Conservation (phyloP, 257 asterid genomes). For the Lithospermum erythrorhizon region DNA sequence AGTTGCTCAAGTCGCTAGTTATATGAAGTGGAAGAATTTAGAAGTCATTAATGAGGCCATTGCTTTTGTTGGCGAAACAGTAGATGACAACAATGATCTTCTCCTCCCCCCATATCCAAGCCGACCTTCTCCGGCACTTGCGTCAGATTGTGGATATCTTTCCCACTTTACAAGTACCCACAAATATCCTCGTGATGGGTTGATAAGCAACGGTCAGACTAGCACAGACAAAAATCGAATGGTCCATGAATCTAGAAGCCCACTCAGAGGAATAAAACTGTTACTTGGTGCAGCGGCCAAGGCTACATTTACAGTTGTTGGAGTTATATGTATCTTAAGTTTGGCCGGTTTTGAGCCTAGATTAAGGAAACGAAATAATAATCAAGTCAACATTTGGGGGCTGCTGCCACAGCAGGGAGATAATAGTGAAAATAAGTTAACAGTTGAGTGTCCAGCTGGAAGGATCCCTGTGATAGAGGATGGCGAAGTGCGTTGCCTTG, state of each 20-base stretch:
- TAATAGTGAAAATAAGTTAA: slow-evolving; percentile 14
- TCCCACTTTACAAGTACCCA: slow-evolving; percentile 27
- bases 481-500: slow-evolving; percentile 70
- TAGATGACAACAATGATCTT: slow-evolving; percentile 63
- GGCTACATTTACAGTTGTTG: slow-evolving; percentile 53
- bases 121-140: slow-evolving; percentile 42
- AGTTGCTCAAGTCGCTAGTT: slow-evolving; percentile 58
- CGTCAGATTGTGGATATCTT: slow-evolving; percentile 37
- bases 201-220: slow-evolving; percentile 5
- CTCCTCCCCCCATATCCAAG: slow-evolving; percentile 96
- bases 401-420: slow-evolving; percentile 25
- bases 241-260: slow-evolving; percentile 20
- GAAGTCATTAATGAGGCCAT: slow-evolving; percentile 80
- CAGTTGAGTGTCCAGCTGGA: slow-evolving; percentile 55
- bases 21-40: slow-evolving; percentile 62
- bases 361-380: slow-evolving; percentile 42
- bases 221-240: slow-evolving; percentile 17
- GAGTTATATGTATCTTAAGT: slow-evolving; percentile 51
- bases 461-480: slow-evolving; percentile 54
- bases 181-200: slow-evolving; percentile 43
- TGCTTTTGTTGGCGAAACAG: slow-evolving; percentile 71
- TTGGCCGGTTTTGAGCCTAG: slow-evolving; percentile 76
- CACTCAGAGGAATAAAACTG: slow-evolving; percentile 23
- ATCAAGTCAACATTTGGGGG: slow-evolving; percentile 31
- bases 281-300: slow-evolving; percentile 49